Evolutionary conservation across 331 rosid genomes (phyloP).

Genomic region (Spiraea crenata): DNA sequence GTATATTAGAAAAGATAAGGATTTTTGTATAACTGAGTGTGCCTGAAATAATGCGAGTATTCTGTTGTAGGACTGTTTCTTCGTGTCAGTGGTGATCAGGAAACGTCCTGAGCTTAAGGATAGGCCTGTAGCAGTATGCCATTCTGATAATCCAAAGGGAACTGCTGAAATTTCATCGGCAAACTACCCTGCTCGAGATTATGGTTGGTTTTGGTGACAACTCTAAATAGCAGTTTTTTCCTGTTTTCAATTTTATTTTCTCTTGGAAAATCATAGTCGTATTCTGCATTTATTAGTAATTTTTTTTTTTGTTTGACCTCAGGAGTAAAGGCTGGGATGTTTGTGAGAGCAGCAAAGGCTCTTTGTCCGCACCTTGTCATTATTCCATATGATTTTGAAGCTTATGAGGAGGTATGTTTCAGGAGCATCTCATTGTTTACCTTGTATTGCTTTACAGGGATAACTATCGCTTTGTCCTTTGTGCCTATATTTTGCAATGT

Average conservation of each 20-base stretch:
- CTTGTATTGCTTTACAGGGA: conserved; percentile 4
- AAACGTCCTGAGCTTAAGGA: conserved; percentile 57
- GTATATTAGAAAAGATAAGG: background rate
- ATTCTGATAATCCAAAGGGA: conserved; percentile 83
- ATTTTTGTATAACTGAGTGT: conserved; percentile 18
- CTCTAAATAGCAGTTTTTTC: conserved; percentile 15
- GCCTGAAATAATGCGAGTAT: conserved; percentile 23
- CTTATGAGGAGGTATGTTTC: conserved; percentile 74
- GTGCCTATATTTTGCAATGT: conserved; percentile 1
- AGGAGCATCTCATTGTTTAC: background rate
- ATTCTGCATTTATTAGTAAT: conserved; percentile 19
- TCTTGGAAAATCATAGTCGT: conserved; percentile 9
- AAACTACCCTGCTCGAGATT: conserved; percentile 90
- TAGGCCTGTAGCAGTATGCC: conserved; percentile 90
- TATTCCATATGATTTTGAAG: conserved; percentile 86
- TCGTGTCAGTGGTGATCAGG: conserved; percentile 85
- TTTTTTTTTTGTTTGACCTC: conserved; percentile 14
- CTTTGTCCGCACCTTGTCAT: conserved; percentile 75
- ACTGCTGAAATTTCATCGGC: conserved; percentile 97
- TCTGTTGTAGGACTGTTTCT: conserved; percentile 84
- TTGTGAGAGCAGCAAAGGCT: conserved; percentile 86
- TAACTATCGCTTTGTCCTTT: background rate
- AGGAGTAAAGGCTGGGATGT: conserved; percentile 93
- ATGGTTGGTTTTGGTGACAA: conserved; percentile 52
- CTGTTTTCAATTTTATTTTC: conserved; percentile 12